phyloP scores from a whole-genome alignment of 208 protist genomes.

The Wallacemonas sp. region DNA sequence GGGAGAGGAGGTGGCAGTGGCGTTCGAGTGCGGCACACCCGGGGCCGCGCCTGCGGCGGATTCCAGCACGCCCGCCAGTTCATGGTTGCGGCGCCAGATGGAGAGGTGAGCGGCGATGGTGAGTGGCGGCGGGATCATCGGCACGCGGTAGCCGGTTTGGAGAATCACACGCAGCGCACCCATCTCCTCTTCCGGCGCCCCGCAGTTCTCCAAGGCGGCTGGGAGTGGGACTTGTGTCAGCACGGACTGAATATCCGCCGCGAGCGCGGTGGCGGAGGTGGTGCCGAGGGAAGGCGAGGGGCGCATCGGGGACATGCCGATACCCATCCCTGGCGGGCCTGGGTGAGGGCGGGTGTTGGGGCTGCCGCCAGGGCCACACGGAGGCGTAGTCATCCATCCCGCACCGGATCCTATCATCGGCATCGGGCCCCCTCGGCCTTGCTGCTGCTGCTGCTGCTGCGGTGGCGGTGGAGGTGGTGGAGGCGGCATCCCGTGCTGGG shows the following conservation, averaged over 20 bases:
- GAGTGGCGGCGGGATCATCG: constrained; percentile 53
- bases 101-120: constrained; percentile 40
- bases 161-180: constrained; percentile 11
- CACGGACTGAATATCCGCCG: constrained; percentile 3
- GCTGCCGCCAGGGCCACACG: neutral
- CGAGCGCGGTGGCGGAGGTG: neutral
- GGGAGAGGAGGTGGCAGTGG: neutral
- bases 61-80: constrained; percentile 1
- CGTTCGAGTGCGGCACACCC: neutral
- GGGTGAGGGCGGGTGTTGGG: neutral
- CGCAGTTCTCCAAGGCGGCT: neutral
- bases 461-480: neutral
- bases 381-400: neutral
- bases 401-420: too few relatives aligned
- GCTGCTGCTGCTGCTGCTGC: too few relatives aligned
- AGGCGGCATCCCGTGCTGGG: neutral
- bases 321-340: neutral
- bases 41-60: constrained; percentile 18
- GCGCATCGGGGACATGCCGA: neutral
- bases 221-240: constrained; percentile 2
- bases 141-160: constrained; percentile 41
- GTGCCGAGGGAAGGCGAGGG: neutral
- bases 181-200: constrained; percentile 11
- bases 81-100: constrained; percentile 27
- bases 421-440: too few relatives aligned